phyloP scores from a whole-genome alignment of 257 asterid genomes.

The Solanum sejunctum region DNA sequence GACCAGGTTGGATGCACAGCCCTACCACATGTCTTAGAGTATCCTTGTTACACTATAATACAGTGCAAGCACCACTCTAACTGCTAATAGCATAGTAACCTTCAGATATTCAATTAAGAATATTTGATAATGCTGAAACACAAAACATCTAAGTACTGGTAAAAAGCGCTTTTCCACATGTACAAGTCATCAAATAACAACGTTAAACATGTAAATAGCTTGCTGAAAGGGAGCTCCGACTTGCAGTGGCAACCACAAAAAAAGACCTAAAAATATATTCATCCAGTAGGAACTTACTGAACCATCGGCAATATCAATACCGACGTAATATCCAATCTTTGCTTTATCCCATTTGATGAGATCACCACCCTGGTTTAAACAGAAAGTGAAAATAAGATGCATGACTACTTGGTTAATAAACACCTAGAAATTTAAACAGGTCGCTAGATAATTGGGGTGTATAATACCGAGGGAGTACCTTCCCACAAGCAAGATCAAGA shows the following conservation, averaged over 20 bases:
- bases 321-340: slow-evolving; percentile 79
- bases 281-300: slow-evolving; percentile 37
- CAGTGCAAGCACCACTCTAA: not conserved
- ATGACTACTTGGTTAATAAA: not conserved
- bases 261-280: not conserved
- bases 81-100: not conserved
- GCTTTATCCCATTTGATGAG: slow-evolving; percentile 99
- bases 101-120: not conserved
- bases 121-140: not conserved
- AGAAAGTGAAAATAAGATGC: not conserved
- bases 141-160: not conserved
- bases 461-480: slow-evolving; percentile 30
- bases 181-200: not conserved
- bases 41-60: not conserved
- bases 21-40: not conserved
- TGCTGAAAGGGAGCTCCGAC: not conserved
- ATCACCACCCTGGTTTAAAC: slow-evolving; percentile 78
- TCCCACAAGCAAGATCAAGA: slow-evolving; percentile 98
- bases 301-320: slow-evolving; percentile 95
- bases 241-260: not conserved
- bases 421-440: not conserved
- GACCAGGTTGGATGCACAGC: not conserved
- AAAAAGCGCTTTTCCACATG: not conserved
- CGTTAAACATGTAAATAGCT: not conserved
- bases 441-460: not conserved